These are phyloP conservation scores for Nicotiana benthamiana DNA, from an alignment of 257 asterid species.

Conservation along the genomic window DNA sequence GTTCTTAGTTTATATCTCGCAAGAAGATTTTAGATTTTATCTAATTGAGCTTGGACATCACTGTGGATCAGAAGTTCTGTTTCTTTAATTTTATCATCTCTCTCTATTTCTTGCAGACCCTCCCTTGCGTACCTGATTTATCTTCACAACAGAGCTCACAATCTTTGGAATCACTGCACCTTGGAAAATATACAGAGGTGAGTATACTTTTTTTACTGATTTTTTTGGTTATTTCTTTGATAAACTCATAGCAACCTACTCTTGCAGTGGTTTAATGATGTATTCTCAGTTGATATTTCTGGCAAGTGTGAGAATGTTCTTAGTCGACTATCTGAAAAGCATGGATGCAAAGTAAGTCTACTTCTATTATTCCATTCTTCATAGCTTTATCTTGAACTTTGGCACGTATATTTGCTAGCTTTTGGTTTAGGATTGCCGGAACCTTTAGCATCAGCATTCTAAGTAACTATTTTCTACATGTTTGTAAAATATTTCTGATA, in stretches of 20 bases:
- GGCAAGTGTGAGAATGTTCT: conserved; percentile 74
- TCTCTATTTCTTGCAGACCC: conserved; percentile 44
- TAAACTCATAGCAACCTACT: conserved; percentile 13
- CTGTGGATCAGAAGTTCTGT: neutral
- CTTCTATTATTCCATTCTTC: conserved; percentile 4
- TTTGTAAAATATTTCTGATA: conserved; percentile 8
- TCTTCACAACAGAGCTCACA: conserved; percentile 40
- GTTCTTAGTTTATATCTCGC: neutral
- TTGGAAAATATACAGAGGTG: conserved; percentile 96
- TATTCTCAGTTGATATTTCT: conserved; percentile 79
- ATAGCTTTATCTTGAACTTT: conserved; percentile 6
- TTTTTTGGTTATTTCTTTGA: conserved; percentile 8
- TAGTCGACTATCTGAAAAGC: conserved; percentile 53
- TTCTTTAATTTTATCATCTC: conserved; percentile 9
- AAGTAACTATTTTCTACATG: neutral
- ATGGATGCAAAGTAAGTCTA: conserved; percentile 75
- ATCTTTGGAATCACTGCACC: conserved; percentile 43
- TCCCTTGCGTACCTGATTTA: conserved; percentile 73
- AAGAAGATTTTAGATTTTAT: neutral
- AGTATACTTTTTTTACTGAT: conserved; percentile 10
- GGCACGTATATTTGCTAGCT: neutral
- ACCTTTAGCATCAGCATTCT: conserved; percentile 1
- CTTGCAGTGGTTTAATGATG: conserved; percentile 82
- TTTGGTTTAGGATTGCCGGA: conserved; percentile 6
- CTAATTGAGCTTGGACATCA: neutral